phyloP scores from a whole-genome alignment of 345 rosid genomes.

The Ceriops zippeliana region DNA sequence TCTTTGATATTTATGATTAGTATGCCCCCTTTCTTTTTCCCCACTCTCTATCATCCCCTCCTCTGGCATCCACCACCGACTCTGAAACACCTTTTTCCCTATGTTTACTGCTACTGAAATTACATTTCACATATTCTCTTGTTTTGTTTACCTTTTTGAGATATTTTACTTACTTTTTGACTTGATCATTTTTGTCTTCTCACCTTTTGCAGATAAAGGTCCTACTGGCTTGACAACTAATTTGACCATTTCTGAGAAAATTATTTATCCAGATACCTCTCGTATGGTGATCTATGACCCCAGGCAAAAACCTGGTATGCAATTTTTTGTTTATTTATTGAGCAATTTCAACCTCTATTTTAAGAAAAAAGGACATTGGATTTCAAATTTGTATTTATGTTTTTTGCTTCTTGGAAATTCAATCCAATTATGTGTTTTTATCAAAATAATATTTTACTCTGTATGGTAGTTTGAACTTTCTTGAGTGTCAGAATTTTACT shows the following conservation, averaged over 20 bases:
- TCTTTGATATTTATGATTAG: too few species aligned
- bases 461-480: neutral
- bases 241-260: slow-evolving; percentile 43
- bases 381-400: neutral
- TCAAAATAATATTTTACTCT: neutral
- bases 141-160: neutral
- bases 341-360: neutral
- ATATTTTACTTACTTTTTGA: neutral
- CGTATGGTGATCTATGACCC: slow-evolving; percentile 71
- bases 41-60: too few species aligned
- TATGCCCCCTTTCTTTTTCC: too few species aligned
- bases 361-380: neutral
- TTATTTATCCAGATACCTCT: slow-evolving; percentile 63
- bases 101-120: too few species aligned
- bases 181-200: slow-evolving; percentile 7
- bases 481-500: neutral
- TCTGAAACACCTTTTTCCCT: too few species aligned
- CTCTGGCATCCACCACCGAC: too few species aligned
- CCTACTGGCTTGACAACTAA: slow-evolving; percentile 34
- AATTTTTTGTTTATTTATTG: neutral
- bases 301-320: slow-evolving; percentile 64
- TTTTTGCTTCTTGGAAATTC: neutral
- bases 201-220: slow-evolving; percentile 31
- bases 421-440: neutral
- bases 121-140: too few species aligned